These are phyloP conservation scores for Colletotrichum incanum DNA, from an alignment of 2,329 filamentous ascomycete genomes.

Conservation along the genomic window DNA sequence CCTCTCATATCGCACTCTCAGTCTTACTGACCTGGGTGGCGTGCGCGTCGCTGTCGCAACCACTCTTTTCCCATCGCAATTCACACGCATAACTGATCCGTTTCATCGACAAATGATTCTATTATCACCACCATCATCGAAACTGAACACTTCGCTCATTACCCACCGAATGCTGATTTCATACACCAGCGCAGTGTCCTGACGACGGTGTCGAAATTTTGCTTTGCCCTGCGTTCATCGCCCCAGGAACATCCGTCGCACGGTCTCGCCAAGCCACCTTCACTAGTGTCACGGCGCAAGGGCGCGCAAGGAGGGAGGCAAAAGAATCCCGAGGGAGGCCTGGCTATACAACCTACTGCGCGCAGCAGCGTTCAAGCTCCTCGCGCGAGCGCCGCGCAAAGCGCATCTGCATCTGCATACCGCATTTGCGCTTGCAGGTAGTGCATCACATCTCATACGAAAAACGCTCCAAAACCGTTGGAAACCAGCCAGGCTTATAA, in stretches of 20 bases:
- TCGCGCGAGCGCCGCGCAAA: conserved; percentile 15
- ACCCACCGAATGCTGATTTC: not conserved
- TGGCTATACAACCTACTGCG: not conserved
- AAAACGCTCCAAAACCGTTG: not conserved
- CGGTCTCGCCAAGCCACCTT: conserved; percentile 23
- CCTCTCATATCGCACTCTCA: conserved; percentile 3
- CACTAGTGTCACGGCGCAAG: conserved; percentile 26
- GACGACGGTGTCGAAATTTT: conserved; percentile 3
- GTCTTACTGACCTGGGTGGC: conserved; percentile 18
- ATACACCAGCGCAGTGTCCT: not conserved
- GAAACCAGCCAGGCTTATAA: not conserved
- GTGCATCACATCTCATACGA: conserved; percentile 6
- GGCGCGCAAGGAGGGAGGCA: not conserved
- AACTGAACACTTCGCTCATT: not conserved
- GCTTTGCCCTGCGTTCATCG: not conserved
- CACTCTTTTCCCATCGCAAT: not conserved
- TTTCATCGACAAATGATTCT: not conserved
- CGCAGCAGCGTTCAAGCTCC: not conserved
- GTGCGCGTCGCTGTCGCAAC: conserved; percentile 13
- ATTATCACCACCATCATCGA: not conserved
- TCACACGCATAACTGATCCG: not conserved
- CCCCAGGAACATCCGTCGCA: conserved; percentile 17
- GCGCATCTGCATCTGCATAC: conserved; percentile 4
- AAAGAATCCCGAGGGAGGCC: not conserved
- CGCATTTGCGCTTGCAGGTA: not conserved